Percentiles rank a stretch among this genome's conserved stretches.
These are phyloP conservation scores for Zygotorulaspora florentina DNA, from an alignment of 805 yeast species.

Conservation along the genomic window DNA sequence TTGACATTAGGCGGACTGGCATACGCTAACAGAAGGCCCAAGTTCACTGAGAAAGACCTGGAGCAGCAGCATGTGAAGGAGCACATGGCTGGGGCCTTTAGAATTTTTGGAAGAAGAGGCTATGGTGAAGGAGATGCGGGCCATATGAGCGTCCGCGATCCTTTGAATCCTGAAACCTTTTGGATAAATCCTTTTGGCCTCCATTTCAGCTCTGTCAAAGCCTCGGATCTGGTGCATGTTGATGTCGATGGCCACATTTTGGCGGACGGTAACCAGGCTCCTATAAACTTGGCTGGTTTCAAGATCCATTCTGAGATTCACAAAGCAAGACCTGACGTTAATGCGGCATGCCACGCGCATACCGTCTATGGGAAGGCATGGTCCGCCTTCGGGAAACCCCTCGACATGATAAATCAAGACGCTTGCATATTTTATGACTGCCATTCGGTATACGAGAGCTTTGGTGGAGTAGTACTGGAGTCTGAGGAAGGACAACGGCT, in stretches of 20 bases:
- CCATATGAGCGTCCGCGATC: constrained; percentile 81
- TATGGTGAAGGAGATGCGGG: constrained; percentile 79
- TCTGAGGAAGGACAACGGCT: constrained; percentile 55
- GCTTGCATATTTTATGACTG: constrained; percentile 59
- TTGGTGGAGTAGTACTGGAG: constrained; percentile 75
- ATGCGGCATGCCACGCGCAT: constrained; percentile 68
- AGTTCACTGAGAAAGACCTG: constrained; percentile 15
- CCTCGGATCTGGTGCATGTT: constrained; percentile 58
- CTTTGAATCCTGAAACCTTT: constrained; percentile 71
- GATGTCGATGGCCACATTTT: constrained; percentile 55
- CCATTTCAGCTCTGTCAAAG: constrained; percentile 61
- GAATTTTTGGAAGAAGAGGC: constrained; percentile 76
- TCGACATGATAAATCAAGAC: constrained; percentile 78
- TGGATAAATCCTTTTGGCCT: constrained; percentile 89
- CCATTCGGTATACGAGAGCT: constrained; percentile 61
- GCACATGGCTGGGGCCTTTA: constrained; percentile 83
- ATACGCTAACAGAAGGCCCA: constrained; percentile 17
- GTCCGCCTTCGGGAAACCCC: constrained; percentile 55
- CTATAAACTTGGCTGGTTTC: constrained; percentile 64
- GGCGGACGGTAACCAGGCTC: constrained; percentile 46
- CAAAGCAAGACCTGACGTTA: constrained; percentile 59
- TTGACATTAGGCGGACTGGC: constrained; percentile 17
- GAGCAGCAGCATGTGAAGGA: constrained; percentile 35
- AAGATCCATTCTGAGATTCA: constrained; percentile 63
- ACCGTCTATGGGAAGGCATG: constrained; percentile 60